Evolutionary conservation across 257 asterid genomes (phyloP).

Genomic region (Solanum corneliomulleri): DNA sequence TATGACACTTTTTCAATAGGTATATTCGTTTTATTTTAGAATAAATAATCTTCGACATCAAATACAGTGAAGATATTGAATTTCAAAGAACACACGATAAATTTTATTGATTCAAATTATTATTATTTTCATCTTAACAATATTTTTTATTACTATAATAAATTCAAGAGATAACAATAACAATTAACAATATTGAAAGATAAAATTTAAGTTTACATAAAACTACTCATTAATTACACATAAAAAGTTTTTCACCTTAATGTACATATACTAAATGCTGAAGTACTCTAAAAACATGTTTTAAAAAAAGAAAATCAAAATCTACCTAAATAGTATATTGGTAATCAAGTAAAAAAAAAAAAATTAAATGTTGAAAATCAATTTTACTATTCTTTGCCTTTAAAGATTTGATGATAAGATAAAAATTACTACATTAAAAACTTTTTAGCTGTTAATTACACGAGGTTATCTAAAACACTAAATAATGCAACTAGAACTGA

Average conservation of each 20-base stretch:
- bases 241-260: not conserved
- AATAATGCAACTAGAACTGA: not conserved
- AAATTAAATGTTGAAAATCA: not conserved
- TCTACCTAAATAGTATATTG: not conserved
- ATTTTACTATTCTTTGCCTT: not conserved
- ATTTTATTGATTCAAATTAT: too few species aligned
- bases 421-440: not conserved
- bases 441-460: not conserved
- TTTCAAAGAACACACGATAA: too few species aligned
- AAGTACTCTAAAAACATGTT: not conserved
- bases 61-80: too few species aligned
- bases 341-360: not conserved
- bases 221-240: not conserved
- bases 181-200: not conserved
- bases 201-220: not conserved
- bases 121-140: too few species aligned
- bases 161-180: not conserved
- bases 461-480: too few species aligned
- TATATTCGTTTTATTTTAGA: too few species aligned
- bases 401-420: not conserved
- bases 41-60: too few species aligned
- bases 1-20: too few species aligned
- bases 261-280: not conserved
- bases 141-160: too few species aligned
- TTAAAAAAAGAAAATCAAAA: not conserved